Conservation (phyloP, 2,329 filamentous ascomycete genomes). For the Scedosporium minutisporum region DNA sequence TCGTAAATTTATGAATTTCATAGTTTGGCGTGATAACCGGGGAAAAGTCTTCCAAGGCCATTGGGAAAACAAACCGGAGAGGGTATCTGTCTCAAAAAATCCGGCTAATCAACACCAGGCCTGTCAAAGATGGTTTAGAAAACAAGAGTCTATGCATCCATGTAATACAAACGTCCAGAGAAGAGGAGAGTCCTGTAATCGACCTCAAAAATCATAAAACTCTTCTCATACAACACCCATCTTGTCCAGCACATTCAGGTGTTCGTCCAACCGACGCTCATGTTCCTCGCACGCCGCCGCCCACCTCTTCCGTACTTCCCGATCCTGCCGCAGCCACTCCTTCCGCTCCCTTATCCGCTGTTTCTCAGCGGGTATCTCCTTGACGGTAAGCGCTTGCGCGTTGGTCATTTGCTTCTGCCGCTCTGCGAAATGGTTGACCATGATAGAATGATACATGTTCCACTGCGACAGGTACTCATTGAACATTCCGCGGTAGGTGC, state of each 20-base stretch:
- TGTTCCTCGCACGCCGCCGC: slow-evolving; percentile 49
- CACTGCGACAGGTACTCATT: slow-evolving; percentile 42
- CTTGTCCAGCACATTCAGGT: slow-evolving; percentile 37
- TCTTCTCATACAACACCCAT: slow-evolving; percentile 22
- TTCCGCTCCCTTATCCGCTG: slow-evolving; percentile 40
- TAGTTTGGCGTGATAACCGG: too few relatives aligned
- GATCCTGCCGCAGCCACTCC: slow-evolving; percentile 53
- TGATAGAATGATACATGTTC: slow-evolving; percentile 37
- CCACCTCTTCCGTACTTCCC: slow-evolving; percentile 53
- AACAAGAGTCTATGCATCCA: too few relatives aligned
- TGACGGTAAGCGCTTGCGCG: slow-evolving; percentile 32
- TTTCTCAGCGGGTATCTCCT: background rate
- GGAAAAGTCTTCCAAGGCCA: too few relatives aligned
- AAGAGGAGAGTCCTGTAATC: too few relatives aligned
- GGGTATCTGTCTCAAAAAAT: too few relatives aligned
- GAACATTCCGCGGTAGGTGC: slow-evolving; percentile 44
- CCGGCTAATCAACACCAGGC: too few relatives aligned
- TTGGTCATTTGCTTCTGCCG: slow-evolving; percentile 35
- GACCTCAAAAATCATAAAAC: background rate
- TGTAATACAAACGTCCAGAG: too few relatives aligned
- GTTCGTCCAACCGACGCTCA: slow-evolving; percentile 47
- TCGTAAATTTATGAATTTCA: too few relatives aligned
- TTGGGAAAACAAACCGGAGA: too few relatives aligned
- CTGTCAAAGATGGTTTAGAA: too few relatives aligned
- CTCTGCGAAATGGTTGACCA: slow-evolving; percentile 46